A percentile compares a stretch with the other conserved stretches of the same genome.
Conservation (phyloP, 129 eudicot genomes). For the Apium graveolens region DNA sequence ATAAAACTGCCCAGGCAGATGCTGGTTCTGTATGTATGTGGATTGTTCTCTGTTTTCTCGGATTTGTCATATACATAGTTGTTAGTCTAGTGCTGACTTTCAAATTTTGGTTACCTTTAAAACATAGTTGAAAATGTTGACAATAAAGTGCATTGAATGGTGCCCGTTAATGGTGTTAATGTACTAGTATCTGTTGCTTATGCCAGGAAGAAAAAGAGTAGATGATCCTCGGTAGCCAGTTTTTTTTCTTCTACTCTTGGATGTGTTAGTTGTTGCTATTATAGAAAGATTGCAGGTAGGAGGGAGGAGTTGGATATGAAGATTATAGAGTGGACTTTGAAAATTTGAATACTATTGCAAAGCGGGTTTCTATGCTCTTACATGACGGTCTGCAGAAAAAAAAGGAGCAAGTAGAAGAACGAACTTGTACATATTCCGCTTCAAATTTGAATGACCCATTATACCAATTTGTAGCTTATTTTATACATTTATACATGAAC, state of each 20-base stretch:
- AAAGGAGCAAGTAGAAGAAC: background rate
- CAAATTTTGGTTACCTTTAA: slow-evolving; percentile 9
- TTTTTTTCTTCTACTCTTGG: background rate
- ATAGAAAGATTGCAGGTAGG: background rate
- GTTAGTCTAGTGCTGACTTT: slow-evolving; percentile 9
- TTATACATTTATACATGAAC: too few relatives aligned
- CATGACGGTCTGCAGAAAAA: too few relatives aligned
- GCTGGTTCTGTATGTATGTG: slow-evolving; percentile 3
- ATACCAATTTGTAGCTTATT: too few relatives aligned
- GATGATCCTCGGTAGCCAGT: background rate
- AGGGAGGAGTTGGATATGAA: background rate
- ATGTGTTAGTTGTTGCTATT: background rate
- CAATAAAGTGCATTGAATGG: background rate
- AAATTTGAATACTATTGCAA: background rate
- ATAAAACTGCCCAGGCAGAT: slow-evolving; percentile 3
- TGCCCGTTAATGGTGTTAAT: background rate
- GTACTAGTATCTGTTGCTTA: background rate
- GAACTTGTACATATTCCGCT: background rate
- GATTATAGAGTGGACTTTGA: background rate
- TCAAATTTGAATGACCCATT: too few relatives aligned
- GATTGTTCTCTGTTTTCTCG: background rate
- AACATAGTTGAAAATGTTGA: slow-evolving; percentile 7
- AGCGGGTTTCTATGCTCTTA: background rate
- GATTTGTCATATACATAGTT: slow-evolving; percentile 4
- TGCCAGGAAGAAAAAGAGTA: background rate